Evolutionary conservation across 1,284 basidiomycete genomes (phyloP), one percentile per base, ranked within the genome.

Genomic region (Chiua sp.): DNA sequence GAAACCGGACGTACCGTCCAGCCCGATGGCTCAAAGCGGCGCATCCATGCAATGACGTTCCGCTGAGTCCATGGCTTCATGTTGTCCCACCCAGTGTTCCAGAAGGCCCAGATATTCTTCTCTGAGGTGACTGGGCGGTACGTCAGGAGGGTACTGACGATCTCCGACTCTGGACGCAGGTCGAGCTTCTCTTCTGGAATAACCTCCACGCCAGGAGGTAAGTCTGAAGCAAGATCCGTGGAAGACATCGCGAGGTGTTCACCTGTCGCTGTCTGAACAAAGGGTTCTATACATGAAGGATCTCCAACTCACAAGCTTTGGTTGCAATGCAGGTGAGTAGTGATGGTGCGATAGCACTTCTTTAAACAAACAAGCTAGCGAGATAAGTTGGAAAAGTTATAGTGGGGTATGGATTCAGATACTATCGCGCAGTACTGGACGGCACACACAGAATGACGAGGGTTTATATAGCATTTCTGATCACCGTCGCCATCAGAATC

Each of bases 41-140:
- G 51, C 47, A 60, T 60, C 59, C 58, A 60, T 18, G 58, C 58
- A 15, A 60, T 46, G 6, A 60, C 23, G 20, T 60, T 60, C 26
- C 57, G 57, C 12, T 30, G 57, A 16, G 59, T 60, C 58, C 59
- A 60, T 32, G 58, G 59, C 37, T 12, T 59, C 58, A 60, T 60
- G 12, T 7, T 30, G 22, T 11, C 22, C 59, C 59, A 60, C 7
- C 59, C 58, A 7, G 33, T 32, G 30, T 60, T 47, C 58, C 59
- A 60, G 35, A 60, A 60, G 4, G 57, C 37, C 57, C 59, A 60
- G 28, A 60, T 47, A 16, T 60, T 60, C 51, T 55, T 60, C 26
- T 60, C 51, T 30, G 59, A 60, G 20, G 47, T 37, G 32, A 53
- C 58, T n/a, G 57, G 51, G 16, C 59, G 47, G 42, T 50, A 20